Conservation (phyloP, 257 asterid genomes). For the Leonotis leonurus region DNA sequence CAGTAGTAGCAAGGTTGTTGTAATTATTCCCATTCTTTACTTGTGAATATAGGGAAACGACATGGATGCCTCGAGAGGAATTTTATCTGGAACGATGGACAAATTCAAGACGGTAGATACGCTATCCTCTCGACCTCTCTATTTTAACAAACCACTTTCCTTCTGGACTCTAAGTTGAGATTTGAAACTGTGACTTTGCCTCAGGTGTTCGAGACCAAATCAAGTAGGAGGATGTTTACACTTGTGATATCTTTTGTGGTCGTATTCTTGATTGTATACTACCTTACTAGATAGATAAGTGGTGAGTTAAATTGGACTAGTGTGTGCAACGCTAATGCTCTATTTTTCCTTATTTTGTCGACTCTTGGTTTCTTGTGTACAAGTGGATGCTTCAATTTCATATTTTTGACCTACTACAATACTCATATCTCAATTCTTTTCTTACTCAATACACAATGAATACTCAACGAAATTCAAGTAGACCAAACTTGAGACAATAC, state of each 20-base stretch:
- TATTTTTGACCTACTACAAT: too few relatives aligned
- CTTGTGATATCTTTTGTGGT: conserved; percentile 86
- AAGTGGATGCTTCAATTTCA: too few relatives aligned
- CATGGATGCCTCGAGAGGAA: conserved; percentile 94
- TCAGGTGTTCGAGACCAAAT: conserved; percentile 92
- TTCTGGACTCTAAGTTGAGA: neutral
- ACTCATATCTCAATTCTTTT: too few relatives aligned
- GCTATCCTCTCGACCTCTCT: neutral
- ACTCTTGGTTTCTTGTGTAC: too few relatives aligned
- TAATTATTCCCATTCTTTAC: neutral
- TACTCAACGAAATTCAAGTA: too few relatives aligned
- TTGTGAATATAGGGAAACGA: conserved; percentile 61
- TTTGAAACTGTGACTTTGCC: neutral
- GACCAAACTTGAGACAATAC: too few relatives aligned
- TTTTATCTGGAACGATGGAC: conserved; percentile 91
- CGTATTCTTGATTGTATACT: conserved; percentile 69
- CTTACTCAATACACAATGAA: too few relatives aligned
- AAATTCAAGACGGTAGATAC: conserved; percentile 79
- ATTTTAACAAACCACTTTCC: neutral
- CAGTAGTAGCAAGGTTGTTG: neutral
- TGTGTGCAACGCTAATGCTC: conserved; percentile 17
- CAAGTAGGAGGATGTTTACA: conserved; percentile 70
- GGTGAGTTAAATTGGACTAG: neutral
- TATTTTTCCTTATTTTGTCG: neutral
- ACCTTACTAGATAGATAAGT: conserved; percentile 51